Conservation (phyloP, 306 rosid genomes). For the Corylus heterophylla region DNA sequence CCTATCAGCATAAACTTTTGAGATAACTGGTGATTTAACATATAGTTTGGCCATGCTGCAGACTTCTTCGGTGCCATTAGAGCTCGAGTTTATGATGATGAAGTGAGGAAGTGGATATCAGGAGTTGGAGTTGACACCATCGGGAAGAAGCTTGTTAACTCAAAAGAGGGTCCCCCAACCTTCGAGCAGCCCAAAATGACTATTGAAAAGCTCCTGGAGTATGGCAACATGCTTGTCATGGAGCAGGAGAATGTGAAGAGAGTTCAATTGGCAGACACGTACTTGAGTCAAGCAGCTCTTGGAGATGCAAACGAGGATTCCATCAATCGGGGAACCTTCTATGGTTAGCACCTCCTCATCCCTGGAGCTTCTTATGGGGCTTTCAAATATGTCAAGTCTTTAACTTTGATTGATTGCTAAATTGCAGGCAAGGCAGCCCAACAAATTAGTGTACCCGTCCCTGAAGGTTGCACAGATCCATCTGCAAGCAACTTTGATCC, state of each 20-base stretch:
- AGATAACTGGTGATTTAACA: too few species aligned
- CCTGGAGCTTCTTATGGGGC: neutral
- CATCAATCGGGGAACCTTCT: conserved; percentile 56
- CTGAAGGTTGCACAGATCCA: conserved; percentile 76
- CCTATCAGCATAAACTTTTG: too few species aligned
- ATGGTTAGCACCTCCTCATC: conserved; percentile 40
- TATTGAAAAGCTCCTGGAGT: conserved; percentile 53
- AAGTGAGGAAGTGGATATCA: conserved; percentile 56
- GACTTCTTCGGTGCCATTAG: conserved; percentile 58
- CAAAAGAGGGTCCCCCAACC: conserved; percentile 55
- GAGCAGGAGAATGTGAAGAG: conserved; percentile 84
- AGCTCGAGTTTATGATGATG: conserved; percentile 57
- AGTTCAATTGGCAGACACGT: conserved; percentile 75
- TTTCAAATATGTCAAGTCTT: neutral
- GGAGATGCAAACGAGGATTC: conserved; percentile 72
- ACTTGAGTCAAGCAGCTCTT: conserved; percentile 71
- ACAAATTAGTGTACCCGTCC: conserved; percentile 54
- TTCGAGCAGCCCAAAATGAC: conserved; percentile 51
- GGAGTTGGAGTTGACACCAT: conserved; percentile 45
- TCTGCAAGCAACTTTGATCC: conserved; percentile 68
- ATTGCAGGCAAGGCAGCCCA: conserved; percentile 78
- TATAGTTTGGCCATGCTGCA: conserved; percentile 24
- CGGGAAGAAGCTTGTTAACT: conserved; percentile 60
- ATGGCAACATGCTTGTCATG: conserved; percentile 69
- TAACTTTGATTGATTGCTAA: neutral